Evolutionary conservation across 805 yeast species (phyloP), one percentile per base, ranked within the genome.

Genomic region (Huiozyma naganishii): DNA sequence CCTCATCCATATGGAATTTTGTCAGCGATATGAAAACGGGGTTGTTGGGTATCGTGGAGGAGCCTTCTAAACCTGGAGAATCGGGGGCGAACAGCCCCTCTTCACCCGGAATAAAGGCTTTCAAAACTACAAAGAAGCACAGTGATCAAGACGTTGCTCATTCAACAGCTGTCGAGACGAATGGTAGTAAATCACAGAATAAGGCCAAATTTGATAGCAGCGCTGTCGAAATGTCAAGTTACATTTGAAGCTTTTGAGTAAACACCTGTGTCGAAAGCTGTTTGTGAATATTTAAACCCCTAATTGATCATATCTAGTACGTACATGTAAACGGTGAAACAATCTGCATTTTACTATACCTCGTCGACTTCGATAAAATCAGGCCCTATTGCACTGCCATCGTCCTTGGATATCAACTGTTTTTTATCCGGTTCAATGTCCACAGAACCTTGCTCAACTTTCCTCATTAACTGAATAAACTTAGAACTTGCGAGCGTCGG

Each of bases 11-110:
- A 4, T 74, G 79, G 79, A 66, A 68, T 2, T 72, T 74, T 54
- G 74, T 74, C 7, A 70, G 65, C 50, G 78, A 73, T 43, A 70
- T 74, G 27, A 73, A 70, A 48, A 55, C 60, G 7, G 70, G 70
- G 0, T 45, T 68, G n/a, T 40, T 67, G 32, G 70, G 71, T 9
- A 52, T 53, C 8, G 62, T 58, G 17, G 68, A 65, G 17, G 65
- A 57, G 12, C 67, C 64, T 27, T 65, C 57, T 13, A 44, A 45
- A 7, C 53, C 48, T 13, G 38, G 43, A 23, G 44, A 42, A 12
- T 29, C 37, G 23, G 13, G 35, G 9, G 29, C 35, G 13, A 36
- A 29, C 6, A 27, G 12, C 11, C 8, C n/a, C 32, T 4, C 35
- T 8, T n/a, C 3, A 11, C 12, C 11, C 28, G 32, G 30, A 35